These are phyloP conservation scores for Komagataella pseudopastoris DNA, from an alignment of 805 yeast species.

Conservation along the genomic window DNA sequence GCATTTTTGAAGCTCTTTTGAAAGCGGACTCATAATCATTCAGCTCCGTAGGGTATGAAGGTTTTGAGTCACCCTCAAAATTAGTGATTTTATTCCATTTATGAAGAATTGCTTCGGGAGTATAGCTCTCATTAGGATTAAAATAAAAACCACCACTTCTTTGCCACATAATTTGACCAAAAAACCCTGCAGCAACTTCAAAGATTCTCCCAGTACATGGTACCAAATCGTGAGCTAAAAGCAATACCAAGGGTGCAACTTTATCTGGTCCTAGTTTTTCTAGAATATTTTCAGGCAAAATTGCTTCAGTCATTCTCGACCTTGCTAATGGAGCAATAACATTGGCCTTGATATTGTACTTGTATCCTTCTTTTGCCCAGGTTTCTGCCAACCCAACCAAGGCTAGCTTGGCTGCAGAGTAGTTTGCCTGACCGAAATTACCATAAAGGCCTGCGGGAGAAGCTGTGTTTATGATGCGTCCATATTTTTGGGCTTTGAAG, in stretches of 20 bases:
- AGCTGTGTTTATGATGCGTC: conserved; percentile 85
- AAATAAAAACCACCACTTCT: conserved; percentile 78
- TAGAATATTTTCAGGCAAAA: conserved; percentile 76
- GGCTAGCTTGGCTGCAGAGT: conserved; percentile 86
- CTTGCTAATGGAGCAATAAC: conserved; percentile 91
- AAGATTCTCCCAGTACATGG: conserved; percentile 62
- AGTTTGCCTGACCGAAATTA: conserved; percentile 93
- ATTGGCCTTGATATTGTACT: conserved; percentile 72
- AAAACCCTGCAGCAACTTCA: conserved; percentile 92
- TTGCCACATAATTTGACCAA: conserved; percentile 89
- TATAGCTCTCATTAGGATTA: conserved; percentile 62
- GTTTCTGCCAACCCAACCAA: conserved; percentile 89
- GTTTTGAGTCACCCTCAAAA: conserved; percentile 42
- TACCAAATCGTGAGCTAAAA: conserved; percentile 53
- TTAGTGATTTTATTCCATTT: conserved; percentile 50
- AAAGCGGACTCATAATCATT: conserved; percentile 58
- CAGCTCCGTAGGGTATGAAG: conserved; percentile 57
- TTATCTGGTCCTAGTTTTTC: conserved; percentile 75
- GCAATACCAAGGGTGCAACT: conserved; percentile 84
- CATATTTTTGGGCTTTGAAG: conserved; percentile 72
- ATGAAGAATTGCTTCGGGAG: conserved; percentile 73
- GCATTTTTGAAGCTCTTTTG: conserved; percentile 34
- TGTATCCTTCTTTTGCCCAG: conserved; percentile 85
- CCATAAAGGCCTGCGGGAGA: conserved; percentile 97
- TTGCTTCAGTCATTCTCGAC: conserved; percentile 89